Base-by-base conservation (phyloP, 495 filamentous ascomycete species). In the Aspergillus funiculosus region DNA sequence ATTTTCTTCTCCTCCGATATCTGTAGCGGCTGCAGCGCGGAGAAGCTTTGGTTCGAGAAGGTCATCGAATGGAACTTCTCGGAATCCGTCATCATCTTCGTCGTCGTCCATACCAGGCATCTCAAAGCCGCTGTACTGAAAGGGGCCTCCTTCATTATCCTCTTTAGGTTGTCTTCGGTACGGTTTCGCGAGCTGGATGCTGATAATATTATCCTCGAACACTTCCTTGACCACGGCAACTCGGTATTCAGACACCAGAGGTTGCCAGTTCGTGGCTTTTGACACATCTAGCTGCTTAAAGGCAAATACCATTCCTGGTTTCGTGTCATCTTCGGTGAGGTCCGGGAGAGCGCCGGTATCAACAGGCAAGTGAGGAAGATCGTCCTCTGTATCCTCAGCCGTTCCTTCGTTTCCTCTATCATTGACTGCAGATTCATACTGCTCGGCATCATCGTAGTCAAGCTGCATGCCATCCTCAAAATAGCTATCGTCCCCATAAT, bases 201-300 rank as follows among this genome's bases (percentile, higher is more conserved):
- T 68, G 10, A 91, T 47, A 4, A 57, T 56, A 3, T 68, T 68
- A 15, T 73, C 60, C 14, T 69, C 72, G 24, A 60, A 48, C 9
- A 72, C 66, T 3, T 77, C 77, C 11, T 75, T 60, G 11, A 94
- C 67, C 19, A 80, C 64, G 3, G 84, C 87, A 0, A 85, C 85
- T 10, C 80, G 71, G 53, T 81, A 82, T 2, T 72, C 75, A 2
- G 79, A 80, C 29, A 94, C 68, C 43, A 73, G 74, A 0, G 91
- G 91, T 43, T 86, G 75, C 84, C 87, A 94, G 19, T 79, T 83
- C 6, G 83, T 87, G 9, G 72, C 79, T 44, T 78, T 80, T 22
- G 85, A 88, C 57, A 89, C 76, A 20, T 80, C 73, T 42, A 87
- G 72, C 43, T 87, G 76, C 53, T 84, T 87, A 76, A 86, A 98